phyloP scores from a whole-genome alignment of 2,329 filamentous ascomycete genomes.

The Orbilia blumenaviensis region DNA sequence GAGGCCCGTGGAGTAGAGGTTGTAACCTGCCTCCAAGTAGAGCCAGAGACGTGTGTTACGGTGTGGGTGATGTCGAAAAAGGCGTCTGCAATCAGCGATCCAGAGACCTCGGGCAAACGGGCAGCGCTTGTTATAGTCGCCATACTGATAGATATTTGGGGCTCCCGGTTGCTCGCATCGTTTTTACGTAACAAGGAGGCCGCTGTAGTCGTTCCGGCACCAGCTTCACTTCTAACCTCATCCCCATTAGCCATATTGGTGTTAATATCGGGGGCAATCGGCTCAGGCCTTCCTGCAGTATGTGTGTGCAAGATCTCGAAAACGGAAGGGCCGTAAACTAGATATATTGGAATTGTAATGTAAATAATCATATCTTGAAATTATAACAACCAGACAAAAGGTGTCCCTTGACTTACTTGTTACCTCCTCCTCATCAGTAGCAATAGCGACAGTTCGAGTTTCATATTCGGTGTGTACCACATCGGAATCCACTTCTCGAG shows the following conservation, averaged over 20 bases:
- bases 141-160: no score
- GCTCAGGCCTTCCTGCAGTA: background rate
- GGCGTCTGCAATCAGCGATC: conserved; percentile 9
- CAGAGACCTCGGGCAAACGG: background rate
- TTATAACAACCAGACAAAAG: background rate
- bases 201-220: background rate
- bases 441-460: conserved; percentile 26
- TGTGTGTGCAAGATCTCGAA: conserved; percentile 19
- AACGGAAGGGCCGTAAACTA: conserved; percentile 11
- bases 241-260: background rate
- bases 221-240: background rate
- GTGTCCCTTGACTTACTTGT: conserved; percentile 22
- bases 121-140: background rate
- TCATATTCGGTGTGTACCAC: conserved; percentile 29
- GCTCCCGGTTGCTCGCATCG: background rate
- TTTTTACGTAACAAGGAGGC: background rate
- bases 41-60: conserved; percentile 22
- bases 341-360: background rate
- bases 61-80: background rate
- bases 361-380: background rate
- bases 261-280: conserved; percentile 37
- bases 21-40: conserved; percentile 19
- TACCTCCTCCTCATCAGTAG: conserved; percentile 6
- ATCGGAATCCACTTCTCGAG: background rate
- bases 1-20: background rate